Percentiles rank a stretch among this genome's conserved stretches.
Conservation (phyloP, 208 protist species). For the Lotmaria passim region DNA sequence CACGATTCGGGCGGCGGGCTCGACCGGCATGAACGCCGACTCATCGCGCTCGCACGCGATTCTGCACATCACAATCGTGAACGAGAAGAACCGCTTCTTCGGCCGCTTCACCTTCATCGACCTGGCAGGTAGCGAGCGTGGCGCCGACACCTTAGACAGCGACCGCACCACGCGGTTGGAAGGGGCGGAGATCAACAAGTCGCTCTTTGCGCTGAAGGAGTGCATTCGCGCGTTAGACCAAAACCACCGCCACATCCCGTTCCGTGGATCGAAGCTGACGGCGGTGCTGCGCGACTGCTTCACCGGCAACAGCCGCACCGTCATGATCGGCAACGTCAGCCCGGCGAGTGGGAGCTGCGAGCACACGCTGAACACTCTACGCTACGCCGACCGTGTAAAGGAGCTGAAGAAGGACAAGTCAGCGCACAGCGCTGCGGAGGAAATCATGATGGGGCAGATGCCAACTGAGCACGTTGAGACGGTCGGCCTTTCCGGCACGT, state of each 20-base stretch:
- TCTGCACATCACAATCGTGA: constrained; percentile 82
- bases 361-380: constrained; percentile 86
- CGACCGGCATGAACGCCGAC: constrained; percentile 96
- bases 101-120: constrained; percentile 93
- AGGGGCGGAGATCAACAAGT: constrained; percentile 93
- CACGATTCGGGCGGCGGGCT: constrained; percentile 80
- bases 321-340: constrained; percentile 95
- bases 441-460: constrained; percentile 94
- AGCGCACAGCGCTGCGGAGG: constrained; percentile 73
- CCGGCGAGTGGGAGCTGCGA: constrained; percentile 85
- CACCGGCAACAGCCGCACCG: constrained; percentile 92
- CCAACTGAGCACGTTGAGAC: constrained; percentile 88
- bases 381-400: constrained; percentile 91
- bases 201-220: constrained; percentile 88
- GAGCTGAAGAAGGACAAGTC: constrained; percentile 93
- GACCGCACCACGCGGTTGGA: constrained; percentile 86
- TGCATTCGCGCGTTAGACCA: constrained; percentile 88
- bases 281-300: constrained; percentile 90
- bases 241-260: constrained; percentile 90
- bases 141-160: constrained; percentile 74
- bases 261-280: constrained; percentile 94
- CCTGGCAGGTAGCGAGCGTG: constrained; percentile 93
- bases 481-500: constrained; percentile 70
- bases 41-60: constrained; percentile 97
- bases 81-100: constrained; percentile 91